These are phyloP conservation scores for Lentinula detonsa DNA, from an alignment of 768 basidiomycete species.

Conservation along the genomic window DNA sequence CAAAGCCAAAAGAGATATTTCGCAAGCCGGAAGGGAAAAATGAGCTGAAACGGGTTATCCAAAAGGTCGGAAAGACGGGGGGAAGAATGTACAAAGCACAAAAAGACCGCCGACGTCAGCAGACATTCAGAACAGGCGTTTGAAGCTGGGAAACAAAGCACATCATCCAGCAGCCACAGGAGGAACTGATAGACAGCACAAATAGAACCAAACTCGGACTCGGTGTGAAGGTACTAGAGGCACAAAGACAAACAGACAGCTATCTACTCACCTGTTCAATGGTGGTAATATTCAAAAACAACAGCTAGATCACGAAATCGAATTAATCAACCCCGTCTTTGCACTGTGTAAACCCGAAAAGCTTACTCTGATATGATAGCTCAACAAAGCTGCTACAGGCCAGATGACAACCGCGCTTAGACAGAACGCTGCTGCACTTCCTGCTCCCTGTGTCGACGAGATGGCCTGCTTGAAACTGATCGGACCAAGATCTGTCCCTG, in stretches of 20 bases:
- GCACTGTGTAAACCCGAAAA: background rate
- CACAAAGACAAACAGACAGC: background rate
- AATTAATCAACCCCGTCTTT: background rate
- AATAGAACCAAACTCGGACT: background rate
- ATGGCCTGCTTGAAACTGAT: constrained; percentile 41
- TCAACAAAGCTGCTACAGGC: constrained; percentile 74
- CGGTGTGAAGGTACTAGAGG: constrained; percentile 6
- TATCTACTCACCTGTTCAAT: constrained; percentile 75
- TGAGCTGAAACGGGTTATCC: background rate
- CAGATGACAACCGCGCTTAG: constrained; percentile 71
- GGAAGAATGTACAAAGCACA: background rate
- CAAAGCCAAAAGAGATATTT: constrained; percentile 6
- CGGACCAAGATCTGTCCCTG: constrained; percentile 23
- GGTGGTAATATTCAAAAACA: constrained; percentile 88
- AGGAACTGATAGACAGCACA: background rate
- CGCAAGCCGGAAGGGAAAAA: constrained; percentile 3
- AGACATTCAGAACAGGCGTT: background rate
- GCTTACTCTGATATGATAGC: constrained; percentile 83
- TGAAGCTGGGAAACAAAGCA: background rate
- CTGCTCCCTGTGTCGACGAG: constrained; percentile 42
- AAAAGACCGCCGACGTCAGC: background rate
- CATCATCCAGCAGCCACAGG: background rate
- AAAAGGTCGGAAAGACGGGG: background rate
- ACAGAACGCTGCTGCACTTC: constrained; percentile 77
- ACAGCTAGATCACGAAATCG: constrained; percentile 39